Conservation (phyloP, 2,329 filamentous ascomycete genomes). For the Talaromyces sp. region DNA sequence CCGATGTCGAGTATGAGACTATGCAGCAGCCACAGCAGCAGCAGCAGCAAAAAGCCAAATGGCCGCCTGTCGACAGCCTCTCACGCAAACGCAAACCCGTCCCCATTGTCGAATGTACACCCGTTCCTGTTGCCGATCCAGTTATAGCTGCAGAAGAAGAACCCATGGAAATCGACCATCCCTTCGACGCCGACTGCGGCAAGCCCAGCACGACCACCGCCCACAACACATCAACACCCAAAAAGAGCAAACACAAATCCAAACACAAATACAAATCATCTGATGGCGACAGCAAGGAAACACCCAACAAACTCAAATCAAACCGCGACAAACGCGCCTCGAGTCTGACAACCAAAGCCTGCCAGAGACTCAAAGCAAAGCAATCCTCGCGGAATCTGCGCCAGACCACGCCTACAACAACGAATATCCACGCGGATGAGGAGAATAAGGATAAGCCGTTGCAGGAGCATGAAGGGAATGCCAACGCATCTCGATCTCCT, state of each 20-base stretch:
- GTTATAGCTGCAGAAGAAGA: not conserved
- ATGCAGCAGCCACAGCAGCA: not conserved
- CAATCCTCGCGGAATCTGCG: constrained; percentile 12
- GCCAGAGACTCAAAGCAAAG: constrained; percentile 12
- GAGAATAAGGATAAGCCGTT: constrained; percentile 11
- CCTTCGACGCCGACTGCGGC: constrained; percentile 6
- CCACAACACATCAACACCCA: not conserved
- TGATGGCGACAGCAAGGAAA: not conserved
- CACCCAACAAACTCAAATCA: constrained; percentile 1
- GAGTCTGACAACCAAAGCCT: constrained; percentile 12
- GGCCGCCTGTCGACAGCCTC: constrained; percentile 22
- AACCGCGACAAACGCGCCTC: constrained; percentile 11
- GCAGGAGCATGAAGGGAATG: constrained; percentile 18
- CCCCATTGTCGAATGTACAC: not conserved
- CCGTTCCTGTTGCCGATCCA: not conserved
- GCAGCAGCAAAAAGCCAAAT: constrained; percentile 12
- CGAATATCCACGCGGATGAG: not conserved
- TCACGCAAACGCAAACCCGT: constrained; percentile 32
- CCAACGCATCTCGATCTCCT: not conserved
- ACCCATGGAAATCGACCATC: not conserved
- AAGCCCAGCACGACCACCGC: not conserved
- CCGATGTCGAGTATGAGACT: not conserved
- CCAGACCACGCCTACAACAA: not conserved
- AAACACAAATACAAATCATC: not conserved
- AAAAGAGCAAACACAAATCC: not conserved